phyloP scores from a whole-genome alignment of 805 yeast species.

The Kazachstania bromeliacearum region DNA sequence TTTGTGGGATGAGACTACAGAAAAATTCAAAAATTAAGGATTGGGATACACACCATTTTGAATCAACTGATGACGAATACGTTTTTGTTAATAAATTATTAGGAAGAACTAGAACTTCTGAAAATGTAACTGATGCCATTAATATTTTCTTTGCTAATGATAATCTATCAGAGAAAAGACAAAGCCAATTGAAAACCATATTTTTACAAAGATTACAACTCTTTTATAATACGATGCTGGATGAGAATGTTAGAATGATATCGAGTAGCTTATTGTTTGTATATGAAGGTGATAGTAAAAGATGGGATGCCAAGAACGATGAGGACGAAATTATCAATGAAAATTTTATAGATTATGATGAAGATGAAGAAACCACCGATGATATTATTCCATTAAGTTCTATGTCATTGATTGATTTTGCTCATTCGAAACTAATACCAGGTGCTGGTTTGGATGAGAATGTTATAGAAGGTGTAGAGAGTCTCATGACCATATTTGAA shows the following conservation, averaged over 20 bases:
- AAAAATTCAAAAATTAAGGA: constrained; percentile 10
- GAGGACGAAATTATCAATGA: constrained; percentile 35
- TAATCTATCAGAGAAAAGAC: constrained; percentile 26
- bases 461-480: constrained; percentile 59
- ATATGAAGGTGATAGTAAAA: constrained; percentile 53
- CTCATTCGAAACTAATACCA: constrained; percentile 62
- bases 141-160: constrained; percentile 37
- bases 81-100: constrained; percentile 51
- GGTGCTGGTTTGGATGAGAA: constrained; percentile 67
- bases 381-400: constrained; percentile 38
- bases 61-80: constrained; percentile 35
- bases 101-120: constrained; percentile 51
- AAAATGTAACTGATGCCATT: constrained; percentile 39
- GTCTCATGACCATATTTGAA: constrained; percentile 37
- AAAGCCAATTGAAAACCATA: constrained; percentile 33
- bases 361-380: constrained; percentile 22
- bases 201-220: constrained; percentile 54
- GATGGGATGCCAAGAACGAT: constrained; percentile 40
- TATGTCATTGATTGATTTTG: constrained; percentile 76
- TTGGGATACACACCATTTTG: constrained; percentile 13
- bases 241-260: constrained; percentile 52
- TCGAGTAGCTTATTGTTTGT: constrained; percentile 68
- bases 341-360: constrained; percentile 27
- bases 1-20: constrained; percentile 78
- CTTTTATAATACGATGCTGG: constrained; percentile 54